Evolutionary conservation across 768 basidiomycete species (phyloP), one percentile per base, ranked within the genome.

Genomic region (Russula vinacea): DNA sequence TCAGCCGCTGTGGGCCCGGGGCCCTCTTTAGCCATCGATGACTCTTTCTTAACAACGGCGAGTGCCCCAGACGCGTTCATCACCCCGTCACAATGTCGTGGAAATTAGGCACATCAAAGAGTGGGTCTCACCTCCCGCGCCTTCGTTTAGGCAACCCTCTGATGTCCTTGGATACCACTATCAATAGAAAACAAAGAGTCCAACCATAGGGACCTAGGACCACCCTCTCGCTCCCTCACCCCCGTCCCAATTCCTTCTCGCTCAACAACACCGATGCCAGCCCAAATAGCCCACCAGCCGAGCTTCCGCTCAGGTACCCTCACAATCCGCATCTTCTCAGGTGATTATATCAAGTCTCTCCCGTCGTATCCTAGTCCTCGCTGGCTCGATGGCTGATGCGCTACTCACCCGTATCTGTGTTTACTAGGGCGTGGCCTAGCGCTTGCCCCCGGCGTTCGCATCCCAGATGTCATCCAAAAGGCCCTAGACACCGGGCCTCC

Each of bases 251-350:
- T 62, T 6, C 67, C 65, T 7, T 92, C 90, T 14, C 82, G 90
- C 29, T 87, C 90, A n/a, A 83, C 84, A 5, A 92, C 90, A 0
- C 90, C 91, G 24, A 88, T 83, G 71, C 77, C 75, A 6, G 65
- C 71, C 26, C 71, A 75, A 66, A 56, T 67, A 51, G 70, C 58
- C 37, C 64, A 69, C 32, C 73, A 74, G 66, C 67, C 71, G 50
- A 76, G 88, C 74, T 89, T 90, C 69, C 83, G 92, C 75, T 89
- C 85, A 51, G 96, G 96, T 56, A 87, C 95, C 83, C 86, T 98
- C 70, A 95, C 92, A 67, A 94, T 99, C 74, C 86, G 93, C 65
- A 94, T 99, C 73, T 95, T 95, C 78, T 94, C 90, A 70, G 91
- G 90, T 90, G 67, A 67, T 84, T 71, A 26, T 17, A 70, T 22